phyloP scores from a whole-genome alignment of 331 rosid genomes.

The Saraca asoca region DNA sequence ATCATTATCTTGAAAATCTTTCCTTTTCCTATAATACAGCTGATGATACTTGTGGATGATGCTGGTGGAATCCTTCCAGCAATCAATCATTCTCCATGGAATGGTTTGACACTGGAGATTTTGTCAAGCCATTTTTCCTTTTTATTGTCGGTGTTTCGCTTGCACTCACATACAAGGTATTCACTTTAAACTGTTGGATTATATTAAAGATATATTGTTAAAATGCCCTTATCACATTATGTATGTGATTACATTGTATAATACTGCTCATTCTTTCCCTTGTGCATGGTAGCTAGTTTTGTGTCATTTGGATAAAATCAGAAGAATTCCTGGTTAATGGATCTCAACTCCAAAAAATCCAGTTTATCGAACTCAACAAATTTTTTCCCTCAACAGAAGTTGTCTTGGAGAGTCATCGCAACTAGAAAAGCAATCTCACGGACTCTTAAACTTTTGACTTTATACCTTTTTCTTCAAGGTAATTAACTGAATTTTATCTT shows the following conservation, averaged over 20 bases:
- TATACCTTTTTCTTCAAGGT: constrained; percentile 97
- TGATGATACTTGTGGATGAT: constrained; percentile 94
- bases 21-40: constrained; percentile 49
- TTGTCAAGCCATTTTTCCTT: constrained; percentile 95
- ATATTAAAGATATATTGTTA: neutral
- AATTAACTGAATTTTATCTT: constrained; percentile 26
- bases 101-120: constrained; percentile 88
- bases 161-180: constrained; percentile 88
- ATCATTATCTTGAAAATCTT: neutral
- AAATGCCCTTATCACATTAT: neutral
- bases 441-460: constrained; percentile 67
- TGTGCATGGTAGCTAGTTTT: neutral
- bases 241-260: neutral
- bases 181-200: constrained; percentile 6
- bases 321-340: neutral
- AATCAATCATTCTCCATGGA: constrained; percentile 94
- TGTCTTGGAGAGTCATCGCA: constrained; percentile 58
- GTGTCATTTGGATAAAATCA: neutral
- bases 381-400: constrained; percentile 54
- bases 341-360: neutral
- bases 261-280: neutral
- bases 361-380: constrained; percentile 17
- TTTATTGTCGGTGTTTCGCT: constrained; percentile 92
- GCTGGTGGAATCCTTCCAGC: constrained; percentile 84
- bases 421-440: constrained; percentile 67